Conservation (phyloP, 2,329 filamentous ascomycete species). For the Penicillium hesseltinei region DNA sequence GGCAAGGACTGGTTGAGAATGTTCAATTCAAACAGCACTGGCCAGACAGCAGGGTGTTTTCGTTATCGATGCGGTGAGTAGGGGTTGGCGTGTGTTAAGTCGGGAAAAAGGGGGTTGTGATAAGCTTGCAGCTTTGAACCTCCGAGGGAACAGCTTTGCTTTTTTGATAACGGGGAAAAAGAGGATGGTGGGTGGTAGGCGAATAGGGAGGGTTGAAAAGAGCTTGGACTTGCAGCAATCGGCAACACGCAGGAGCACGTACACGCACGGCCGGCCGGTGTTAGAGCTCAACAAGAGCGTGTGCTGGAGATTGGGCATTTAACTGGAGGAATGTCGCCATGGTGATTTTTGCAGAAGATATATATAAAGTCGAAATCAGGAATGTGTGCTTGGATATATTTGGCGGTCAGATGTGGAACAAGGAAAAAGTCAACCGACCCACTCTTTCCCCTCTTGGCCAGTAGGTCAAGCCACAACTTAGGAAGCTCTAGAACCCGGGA, state of each 20-base stretch:
- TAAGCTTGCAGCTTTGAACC: conserved; percentile 20
- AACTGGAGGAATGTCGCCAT: conserved; percentile 24
- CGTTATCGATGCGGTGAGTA: conserved; percentile 27
- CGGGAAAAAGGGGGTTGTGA: conserved; percentile 14
- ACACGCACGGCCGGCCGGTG: conserved; percentile 14
- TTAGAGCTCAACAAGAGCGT: conserved; percentile 22
- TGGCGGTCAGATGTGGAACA: conserved; percentile 3
- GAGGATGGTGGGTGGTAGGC: conserved; percentile 8
- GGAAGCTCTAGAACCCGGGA: neutral
- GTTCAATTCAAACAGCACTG: conserved; percentile 7
- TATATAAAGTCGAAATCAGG: conserved; percentile 5
- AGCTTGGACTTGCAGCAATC: conserved; percentile 9
- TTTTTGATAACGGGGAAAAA: neutral
- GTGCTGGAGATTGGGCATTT: conserved; percentile 23
- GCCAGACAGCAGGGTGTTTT: conserved; percentile 2
- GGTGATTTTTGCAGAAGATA: conserved; percentile 2
- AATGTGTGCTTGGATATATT: conserved; percentile 10
- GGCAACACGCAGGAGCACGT: conserved; percentile 14
- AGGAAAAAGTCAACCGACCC: neutral
- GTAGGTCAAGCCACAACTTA: neutral
- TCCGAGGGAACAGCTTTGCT: conserved; percentile 2
- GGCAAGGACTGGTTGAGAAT: conserved; percentile 14
- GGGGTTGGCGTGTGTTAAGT: conserved; percentile 6
- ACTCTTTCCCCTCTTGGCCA: neutral
- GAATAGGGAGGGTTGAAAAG: conserved; percentile 13